Evolutionary conservation across 495 filamentous ascomycete species (phyloP).

Genomic region (Lepraria neglecta): DNA sequence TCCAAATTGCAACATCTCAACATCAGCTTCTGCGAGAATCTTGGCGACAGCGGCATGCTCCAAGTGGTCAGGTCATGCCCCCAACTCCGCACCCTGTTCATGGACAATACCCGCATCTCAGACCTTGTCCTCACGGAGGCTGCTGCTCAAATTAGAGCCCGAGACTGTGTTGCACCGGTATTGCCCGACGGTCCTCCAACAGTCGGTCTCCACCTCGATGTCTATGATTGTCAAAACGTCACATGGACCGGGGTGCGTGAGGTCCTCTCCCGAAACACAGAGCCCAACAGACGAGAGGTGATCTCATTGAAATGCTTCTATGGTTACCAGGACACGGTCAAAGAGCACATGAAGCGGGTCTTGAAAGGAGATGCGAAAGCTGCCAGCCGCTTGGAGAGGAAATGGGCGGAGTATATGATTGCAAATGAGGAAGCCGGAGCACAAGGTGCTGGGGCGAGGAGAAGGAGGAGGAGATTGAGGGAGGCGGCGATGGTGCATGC

Average conservation of each 20-base stretch:
- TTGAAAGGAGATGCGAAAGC: constrained; percentile 63
- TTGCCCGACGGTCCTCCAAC: constrained; percentile 41
- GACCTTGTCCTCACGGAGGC: constrained; percentile 87
- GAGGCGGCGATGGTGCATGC: constrained; percentile 67
- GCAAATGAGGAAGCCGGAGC: constrained; percentile 76
- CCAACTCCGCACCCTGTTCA: constrained; percentile 62
- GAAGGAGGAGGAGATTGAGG: constrained; percentile 66
- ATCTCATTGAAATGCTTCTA: constrained; percentile 90
- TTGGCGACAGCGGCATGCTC: constrained; percentile 81
- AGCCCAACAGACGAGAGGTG: constrained; percentile 53
- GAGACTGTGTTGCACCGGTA: constrained; percentile 44
- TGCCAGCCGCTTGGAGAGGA: constrained; percentile 69
- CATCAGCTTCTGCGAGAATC: constrained; percentile 79
- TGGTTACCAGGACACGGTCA: constrained; percentile 88
- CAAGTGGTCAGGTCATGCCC: constrained; percentile 71
- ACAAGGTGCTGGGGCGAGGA: constrained; percentile 55
- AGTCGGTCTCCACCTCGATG: constrained; percentile 67
- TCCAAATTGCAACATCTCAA: constrained; percentile 68
- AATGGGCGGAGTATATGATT: constrained; percentile 95
- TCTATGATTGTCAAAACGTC: constrained; percentile 84
- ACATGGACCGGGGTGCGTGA: constrained; percentile 91
- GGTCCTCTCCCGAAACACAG: constrained; percentile 75
- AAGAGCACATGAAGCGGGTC: constrained; percentile 83
- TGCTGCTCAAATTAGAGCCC: constrained; percentile 62
- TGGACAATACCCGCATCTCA: constrained; percentile 91